Base-by-base conservation (phyloP, 139 green algal species). In the Picocystis salinarum region DNA sequence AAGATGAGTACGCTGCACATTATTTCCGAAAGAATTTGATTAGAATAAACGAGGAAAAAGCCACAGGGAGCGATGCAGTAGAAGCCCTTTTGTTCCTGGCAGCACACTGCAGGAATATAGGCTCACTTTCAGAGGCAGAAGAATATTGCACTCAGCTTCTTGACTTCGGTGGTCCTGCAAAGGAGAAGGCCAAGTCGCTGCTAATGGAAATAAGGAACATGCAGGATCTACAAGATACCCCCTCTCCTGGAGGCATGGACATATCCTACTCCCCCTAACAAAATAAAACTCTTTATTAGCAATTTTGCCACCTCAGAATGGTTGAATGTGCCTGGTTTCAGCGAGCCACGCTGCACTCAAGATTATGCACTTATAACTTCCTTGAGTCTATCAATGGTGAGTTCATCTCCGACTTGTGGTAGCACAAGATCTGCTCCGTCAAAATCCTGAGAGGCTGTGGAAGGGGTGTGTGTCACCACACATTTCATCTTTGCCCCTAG, bases 51-150 rank as follows among this genome's bases (percentile, higher is more conserved):
- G 5, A 18, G 4, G 20, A n/a, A 30, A 28, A 15, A 25, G 42
- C 27, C 29, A 12, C 23, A 42, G 22, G 64, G 59, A 17, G 45
- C 45, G 82, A 91, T 39, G 55, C 67, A 0, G 53, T 82, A 20
- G 83, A 92, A 37, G 83, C 85, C 1, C 64, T 95, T 45, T 39
- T 75, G 15, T 95, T 77, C 66, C 61, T 95, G 15, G 78, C 52
- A 25, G 40, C 37, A 13, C 56, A 59, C 42, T 61, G 46, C 34
- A 57, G 58, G 23, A 46, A 40, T 10, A 12, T 23, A 4, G 69
- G 74, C 0, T 40, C 62, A 1, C 46, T 75, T 22, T 45, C 42
- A 1, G 54, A 75, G 28, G 76, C 78, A 1, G 69, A 87, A 58
- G 23, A 11, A 9, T 70, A 74, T 40, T 81, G 61, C 52, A 55